Base-by-base conservation (phyloP, 2,329 filamentous ascomycete genomes). In the Colletotrichum falcatum region DNA sequence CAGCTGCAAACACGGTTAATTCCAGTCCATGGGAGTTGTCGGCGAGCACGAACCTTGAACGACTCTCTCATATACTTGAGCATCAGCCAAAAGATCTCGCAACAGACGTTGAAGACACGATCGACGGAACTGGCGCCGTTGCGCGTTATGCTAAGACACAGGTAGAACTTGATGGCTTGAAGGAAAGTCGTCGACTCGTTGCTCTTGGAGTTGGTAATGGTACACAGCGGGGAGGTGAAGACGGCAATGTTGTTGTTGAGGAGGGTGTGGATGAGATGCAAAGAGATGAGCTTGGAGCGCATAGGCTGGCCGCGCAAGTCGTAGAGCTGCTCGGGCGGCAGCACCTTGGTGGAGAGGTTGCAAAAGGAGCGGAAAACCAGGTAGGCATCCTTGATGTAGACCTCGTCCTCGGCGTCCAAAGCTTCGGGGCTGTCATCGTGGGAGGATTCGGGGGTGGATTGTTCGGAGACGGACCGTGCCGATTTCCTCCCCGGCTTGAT, bases 71-170 rank as follows among this genome's bases (percentile, higher is more conserved):
- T 92, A 76, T 94, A 92, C 79, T 97, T 97, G 53, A 98, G 83
- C 91, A 98, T 97, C 68, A 98, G 86, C 94, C 95, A 99, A 79
- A 99, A 99, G 37, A 98, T 97, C 80, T 99, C 96, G 76, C 93
- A 95, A 79, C 94, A 95, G 51, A 98, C 94, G 78, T 98, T 95
- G 77, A 98, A 99, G 0, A 99, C 94, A 74, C 89, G 89, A 73
- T 94, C 93, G 53, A 97, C 93, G 5, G 95, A 95, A 82, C 95
- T 98, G 18, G 96, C 94, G 23, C 95, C 97, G 78, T 99, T 99
- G 62, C 95, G 90, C 65, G 95, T 98, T 75, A 99, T 89, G 81
- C 94, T 97, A 49, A 99, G 87, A 81, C 96, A 98, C 35, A 99
- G 88, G 79, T 99, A 98, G 78, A 97, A 97, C 80, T 98, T 98